Conservation (phyloP, 768 basidiomycete genomes). For the Boletus huronensis region DNA sequence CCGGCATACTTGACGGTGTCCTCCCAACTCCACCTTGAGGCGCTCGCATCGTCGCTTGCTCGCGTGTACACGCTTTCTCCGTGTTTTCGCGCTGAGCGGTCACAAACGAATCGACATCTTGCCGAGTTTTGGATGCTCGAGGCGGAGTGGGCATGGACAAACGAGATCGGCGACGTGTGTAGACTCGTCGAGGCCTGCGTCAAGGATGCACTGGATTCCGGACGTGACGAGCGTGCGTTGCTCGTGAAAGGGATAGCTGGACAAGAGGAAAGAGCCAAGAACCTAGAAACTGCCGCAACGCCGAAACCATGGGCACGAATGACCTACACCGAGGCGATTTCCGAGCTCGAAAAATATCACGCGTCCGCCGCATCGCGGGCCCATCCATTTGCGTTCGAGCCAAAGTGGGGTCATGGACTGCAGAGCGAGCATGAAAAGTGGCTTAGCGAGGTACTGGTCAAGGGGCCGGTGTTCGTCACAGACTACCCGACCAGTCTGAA, state of each 20-base stretch:
- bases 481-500: constrained; percentile 83
- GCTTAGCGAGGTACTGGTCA: constrained; percentile 66
- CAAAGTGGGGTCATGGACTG: constrained; percentile 67
- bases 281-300: constrained; percentile 37
- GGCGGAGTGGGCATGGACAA: constrained; percentile 78
- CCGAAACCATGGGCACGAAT: constrained; percentile 62
- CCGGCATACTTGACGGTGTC: constrained; percentile 91
- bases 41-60: constrained; percentile 69
- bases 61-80: constrained; percentile 92
- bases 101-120: constrained; percentile 85
- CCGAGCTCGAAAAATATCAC: constrained; percentile 44
- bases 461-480: constrained; percentile 85
- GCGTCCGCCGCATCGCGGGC: constrained; percentile 21
- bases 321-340: constrained; percentile 74
- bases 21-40: constrained; percentile 93
- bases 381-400: constrained; percentile 49
- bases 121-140: constrained; percentile 99
- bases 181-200: constrained; percentile 53
- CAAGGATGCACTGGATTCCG: constrained; percentile 38
- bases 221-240: constrained; percentile 30
- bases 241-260: constrained; percentile 33
- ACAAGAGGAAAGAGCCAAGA: constrained; percentile 33
- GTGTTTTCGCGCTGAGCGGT: constrained; percentile 91
- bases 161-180: constrained; percentile 48
- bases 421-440: constrained; percentile 93